These are phyloP conservation scores for Kodamaea kakaduensis DNA, from an alignment of 805 yeast species.

Conservation along the genomic window DNA sequence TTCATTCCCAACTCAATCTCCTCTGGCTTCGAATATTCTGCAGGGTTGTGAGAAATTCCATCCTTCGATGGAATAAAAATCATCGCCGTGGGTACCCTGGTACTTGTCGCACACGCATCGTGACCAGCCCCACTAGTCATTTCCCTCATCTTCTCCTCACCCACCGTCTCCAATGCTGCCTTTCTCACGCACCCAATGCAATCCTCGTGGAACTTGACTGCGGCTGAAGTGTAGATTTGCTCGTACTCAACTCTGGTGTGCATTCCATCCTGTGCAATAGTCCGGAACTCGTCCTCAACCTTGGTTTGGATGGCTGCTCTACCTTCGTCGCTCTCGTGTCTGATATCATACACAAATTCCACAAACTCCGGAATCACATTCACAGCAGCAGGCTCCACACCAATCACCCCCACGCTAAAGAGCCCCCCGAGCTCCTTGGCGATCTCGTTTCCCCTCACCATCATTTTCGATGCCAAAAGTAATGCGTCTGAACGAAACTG, in stretches of 20 bases:
- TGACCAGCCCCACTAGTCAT: conserved; percentile 73
- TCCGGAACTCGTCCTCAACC: conserved; percentile 32
- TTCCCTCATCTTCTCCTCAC: conserved; percentile 36
- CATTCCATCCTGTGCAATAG: conserved; percentile 28
- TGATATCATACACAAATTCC: conserved; percentile 54
- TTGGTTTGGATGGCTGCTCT: conserved; percentile 36
- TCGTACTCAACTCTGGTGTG: conserved; percentile 39
- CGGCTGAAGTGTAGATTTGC: conserved; percentile 47
- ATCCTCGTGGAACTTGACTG: conserved; percentile 52
- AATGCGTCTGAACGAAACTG: conserved; percentile 57
- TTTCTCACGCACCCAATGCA: conserved; percentile 50
- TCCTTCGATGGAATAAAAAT: conserved; percentile 66
- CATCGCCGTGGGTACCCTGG: conserved; percentile 66
- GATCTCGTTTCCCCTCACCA: conserved; percentile 51
- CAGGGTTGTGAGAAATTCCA: conserved; percentile 65
- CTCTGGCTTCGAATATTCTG: conserved; percentile 62
- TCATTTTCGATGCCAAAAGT: conserved; percentile 54
- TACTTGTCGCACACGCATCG: conserved; percentile 59
- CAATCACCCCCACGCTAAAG: conserved; percentile 56
- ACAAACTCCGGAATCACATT: conserved; percentile 66
- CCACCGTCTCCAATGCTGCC: conserved; percentile 49
- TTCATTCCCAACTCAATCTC: conserved; percentile 58
- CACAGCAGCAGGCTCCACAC: conserved; percentile 55
- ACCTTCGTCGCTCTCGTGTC: conserved; percentile 49
- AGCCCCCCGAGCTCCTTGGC: conserved; percentile 52